Evolutionary conservation across 2,329 filamentous ascomycete genomes (phyloP).

Genomic region (Septoria linicola): DNA sequence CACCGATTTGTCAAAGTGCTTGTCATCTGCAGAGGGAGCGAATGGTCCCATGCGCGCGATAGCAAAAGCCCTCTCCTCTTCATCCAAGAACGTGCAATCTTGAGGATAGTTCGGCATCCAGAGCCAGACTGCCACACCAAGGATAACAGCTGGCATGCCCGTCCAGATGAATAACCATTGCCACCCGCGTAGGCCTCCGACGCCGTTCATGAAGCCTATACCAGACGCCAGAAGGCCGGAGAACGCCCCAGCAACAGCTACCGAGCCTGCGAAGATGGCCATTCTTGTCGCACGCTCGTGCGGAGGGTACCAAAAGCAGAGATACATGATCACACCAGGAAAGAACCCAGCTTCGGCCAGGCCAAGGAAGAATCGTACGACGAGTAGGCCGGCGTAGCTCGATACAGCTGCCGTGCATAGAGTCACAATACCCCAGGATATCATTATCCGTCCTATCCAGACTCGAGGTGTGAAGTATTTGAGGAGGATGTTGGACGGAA

Average conservation of each 20-base stretch:
- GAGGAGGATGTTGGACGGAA: constrained; percentile 15
- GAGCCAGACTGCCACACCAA: neutral
- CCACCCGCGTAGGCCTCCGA: neutral
- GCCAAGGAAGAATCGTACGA: constrained; percentile 16
- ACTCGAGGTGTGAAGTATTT: constrained; percentile 11
- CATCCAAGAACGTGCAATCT: neutral
- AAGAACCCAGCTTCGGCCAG: constrained; percentile 10
- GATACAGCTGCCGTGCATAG: constrained; percentile 4
- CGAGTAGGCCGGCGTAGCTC: constrained; percentile 6
- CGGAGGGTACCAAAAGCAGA: neutral
- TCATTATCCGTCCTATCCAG: constrained; percentile 4
- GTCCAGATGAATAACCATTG: constrained; percentile 4
- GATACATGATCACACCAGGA: neutral
- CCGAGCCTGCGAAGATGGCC: neutral
- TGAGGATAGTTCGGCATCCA: neutral
- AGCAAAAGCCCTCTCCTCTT: neutral
- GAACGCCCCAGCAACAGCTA: neutral
- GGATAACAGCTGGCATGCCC: neutral
- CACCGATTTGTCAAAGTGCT: neutral
- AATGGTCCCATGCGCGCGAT: neutral
- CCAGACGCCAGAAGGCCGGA: constrained; percentile 1
- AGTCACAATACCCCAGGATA: constrained; percentile 11
- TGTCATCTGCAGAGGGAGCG: neutral
- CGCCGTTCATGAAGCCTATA: neutral
- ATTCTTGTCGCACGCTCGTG: neutral